phyloP scores from a whole-genome alignment of 192 early-diverging fungal species.

The Podila verticillata region DNA sequence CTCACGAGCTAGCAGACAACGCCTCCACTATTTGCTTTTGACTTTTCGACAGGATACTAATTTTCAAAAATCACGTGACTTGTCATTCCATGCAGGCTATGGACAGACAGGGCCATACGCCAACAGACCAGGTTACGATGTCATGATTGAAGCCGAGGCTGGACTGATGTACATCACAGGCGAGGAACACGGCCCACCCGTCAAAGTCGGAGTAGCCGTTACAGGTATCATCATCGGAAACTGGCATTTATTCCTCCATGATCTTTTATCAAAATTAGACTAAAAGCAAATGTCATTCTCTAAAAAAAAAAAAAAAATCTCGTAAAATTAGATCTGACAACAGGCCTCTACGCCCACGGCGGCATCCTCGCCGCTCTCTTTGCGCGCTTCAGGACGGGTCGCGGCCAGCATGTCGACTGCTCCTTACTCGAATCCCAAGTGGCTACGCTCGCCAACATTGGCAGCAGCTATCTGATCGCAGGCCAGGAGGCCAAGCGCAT shows the following conservation, averaged over 20 bases:
- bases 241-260: neutral
- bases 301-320: too few relatives aligned
- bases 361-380: conserved; percentile 89
- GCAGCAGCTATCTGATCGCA: conserved; percentile 84
- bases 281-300: neutral
- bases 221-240: conserved; percentile 64
- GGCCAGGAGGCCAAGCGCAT: conserved; percentile 79
- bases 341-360: conserved; percentile 83
- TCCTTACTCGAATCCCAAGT: conserved; percentile 89
- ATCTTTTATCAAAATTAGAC: neutral
- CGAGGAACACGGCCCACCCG: conserved; percentile 80
- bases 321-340: conserved; percentile 64
- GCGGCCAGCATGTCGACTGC: conserved; percentile 88
- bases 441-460: conserved; percentile 89
- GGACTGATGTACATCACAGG: conserved; percentile 98
- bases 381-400: conserved; percentile 63
- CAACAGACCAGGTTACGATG: conserved; percentile 88
- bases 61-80: too few relatives aligned
- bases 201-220: conserved; percentile 98
- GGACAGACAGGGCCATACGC: conserved; percentile 88
- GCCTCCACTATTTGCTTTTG: too few relatives aligned
- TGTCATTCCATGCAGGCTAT: conserved; percentile 65
- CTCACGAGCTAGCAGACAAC: too few relatives aligned
- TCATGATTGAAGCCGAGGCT: conserved; percentile 88
- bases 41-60: too few relatives aligned